Conservation (phyloP, 225 moss, liverwort and hornwort species). For the Lunularia cruciata region DNA sequence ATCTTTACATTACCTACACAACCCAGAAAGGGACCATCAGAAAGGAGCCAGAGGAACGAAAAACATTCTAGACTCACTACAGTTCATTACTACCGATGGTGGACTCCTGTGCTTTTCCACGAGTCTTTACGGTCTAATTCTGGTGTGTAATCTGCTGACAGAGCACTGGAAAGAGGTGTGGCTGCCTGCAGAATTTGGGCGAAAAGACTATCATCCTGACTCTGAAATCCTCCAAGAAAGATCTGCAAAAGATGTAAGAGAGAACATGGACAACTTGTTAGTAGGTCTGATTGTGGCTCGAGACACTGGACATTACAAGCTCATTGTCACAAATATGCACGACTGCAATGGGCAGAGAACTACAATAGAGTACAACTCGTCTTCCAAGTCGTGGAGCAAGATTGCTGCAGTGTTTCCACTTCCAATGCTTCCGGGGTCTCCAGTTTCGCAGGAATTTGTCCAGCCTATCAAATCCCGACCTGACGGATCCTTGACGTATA, state of each 20-base stretch:
- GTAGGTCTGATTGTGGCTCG: background rate
- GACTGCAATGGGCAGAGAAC: background rate
- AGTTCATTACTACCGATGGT: constrained; percentile 5
- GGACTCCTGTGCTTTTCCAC: constrained; percentile 14
- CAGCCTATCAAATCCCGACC: background rate
- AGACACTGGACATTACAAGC: background rate
- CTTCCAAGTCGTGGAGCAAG: background rate
- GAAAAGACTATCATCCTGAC: background rate
- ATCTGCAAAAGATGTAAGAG: background rate
- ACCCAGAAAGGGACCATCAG: background rate
- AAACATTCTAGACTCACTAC: background rate
- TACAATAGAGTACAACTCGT: background rate
- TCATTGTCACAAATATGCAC: background rate
- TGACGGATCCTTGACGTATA: background rate
- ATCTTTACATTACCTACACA: background rate
- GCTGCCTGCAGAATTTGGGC: background rate
- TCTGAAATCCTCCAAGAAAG: too few relatives aligned
- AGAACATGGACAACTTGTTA: background rate
- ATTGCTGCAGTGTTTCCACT: background rate
- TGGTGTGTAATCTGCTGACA: constrained; percentile 14
- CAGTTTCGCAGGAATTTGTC: background rate
- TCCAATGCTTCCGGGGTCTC: background rate
- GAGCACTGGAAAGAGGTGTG: background rate
- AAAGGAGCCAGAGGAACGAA: too few relatives aligned
- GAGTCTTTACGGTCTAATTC: background rate